Evolutionary conservation across 148 eudicot species (phyloP).

Genomic region (Polygonum maritimum): DNA sequence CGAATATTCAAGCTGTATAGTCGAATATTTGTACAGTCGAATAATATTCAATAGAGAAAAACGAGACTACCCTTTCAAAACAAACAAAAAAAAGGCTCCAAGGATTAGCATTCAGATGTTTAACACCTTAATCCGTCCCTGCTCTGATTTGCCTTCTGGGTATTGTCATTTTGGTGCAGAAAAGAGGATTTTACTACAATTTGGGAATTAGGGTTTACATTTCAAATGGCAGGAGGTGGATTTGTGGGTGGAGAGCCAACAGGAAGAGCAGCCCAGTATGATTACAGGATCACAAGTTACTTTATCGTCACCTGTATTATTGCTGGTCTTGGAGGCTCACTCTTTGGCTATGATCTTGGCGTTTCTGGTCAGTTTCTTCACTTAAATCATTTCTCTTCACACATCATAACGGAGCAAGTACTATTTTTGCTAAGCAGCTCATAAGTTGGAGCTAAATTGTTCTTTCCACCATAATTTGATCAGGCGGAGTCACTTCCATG

Average conservation of each 20-base stretch:
- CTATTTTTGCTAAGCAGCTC: neutral
- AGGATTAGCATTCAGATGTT: no score
- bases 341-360: conserved; percentile 90
- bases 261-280: conserved; percentile 51
- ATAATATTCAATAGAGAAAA: no score
- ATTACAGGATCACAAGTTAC: conserved; percentile 56
- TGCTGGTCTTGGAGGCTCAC: conserved; percentile 70
- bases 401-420: neutral
- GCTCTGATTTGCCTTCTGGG: neutral
- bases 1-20: no score
- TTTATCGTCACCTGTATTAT: conserved; percentile 59
- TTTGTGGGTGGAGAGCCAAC: conserved; percentile 19
- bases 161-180: neutral
- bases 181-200: neutral
- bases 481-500: conserved; percentile 99
- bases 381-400: neutral
- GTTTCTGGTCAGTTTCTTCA: conserved; percentile 47
- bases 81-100: no score
- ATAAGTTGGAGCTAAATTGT: no score
- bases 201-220: neutral
- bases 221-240: conserved; percentile 66
- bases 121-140: no score
- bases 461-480: neutral
- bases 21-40: no score
- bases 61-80: no score